Evolutionary conservation across 148 eudicot species (phyloP).

Genomic region (Suaeda aralocaspica): DNA sequence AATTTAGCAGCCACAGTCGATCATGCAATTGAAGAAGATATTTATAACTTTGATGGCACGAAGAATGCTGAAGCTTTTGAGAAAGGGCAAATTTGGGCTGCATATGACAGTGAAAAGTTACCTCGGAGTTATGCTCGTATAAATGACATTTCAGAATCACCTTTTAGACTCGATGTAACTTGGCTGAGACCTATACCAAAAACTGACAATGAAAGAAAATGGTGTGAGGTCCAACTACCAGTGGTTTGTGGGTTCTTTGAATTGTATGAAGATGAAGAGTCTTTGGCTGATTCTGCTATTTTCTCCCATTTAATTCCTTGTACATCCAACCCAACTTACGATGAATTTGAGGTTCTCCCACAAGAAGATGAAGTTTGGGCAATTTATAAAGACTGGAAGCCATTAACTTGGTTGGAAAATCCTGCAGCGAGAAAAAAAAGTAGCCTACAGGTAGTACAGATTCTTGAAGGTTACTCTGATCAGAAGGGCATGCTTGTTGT

Average conservation of each 20-base stretch:
- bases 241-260: slow-evolving; percentile 57
- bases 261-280: slow-evolving; percentile 26
- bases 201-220: slow-evolving; percentile 38
- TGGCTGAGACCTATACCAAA: slow-evolving; percentile 53
- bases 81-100: slow-evolving; percentile 58
- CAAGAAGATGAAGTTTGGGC: slow-evolving; percentile 66
- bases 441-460: slow-evolving; percentile 38
- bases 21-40: slow-evolving; percentile 24
- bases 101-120: slow-evolving; percentile 31
- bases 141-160: slow-evolving; percentile 21
- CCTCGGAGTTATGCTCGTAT: slow-evolving; percentile 47
- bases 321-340: slow-evolving; percentile 32
- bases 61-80: slow-evolving; percentile 34
- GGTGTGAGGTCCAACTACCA: slow-evolving; percentile 56
- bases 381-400: slow-evolving; percentile 46
- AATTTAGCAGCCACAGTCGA: not conserved
- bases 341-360: slow-evolving; percentile 47
- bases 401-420: slow-evolving; percentile 44
- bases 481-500: slow-evolving; percentile 19
- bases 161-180: slow-evolving; percentile 31
- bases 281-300: slow-evolving; percentile 21
- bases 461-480: slow-evolving; percentile 31
- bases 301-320: slow-evolving; percentile 33
- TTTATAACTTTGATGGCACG: slow-evolving; percentile 29
- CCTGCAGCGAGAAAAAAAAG: slow-evolving; percentile 40